Evolutionary conservation across 805 yeast species (phyloP), one percentile per base, ranked within the genome.

Genomic region (Ogataea glucozyma): DNA sequence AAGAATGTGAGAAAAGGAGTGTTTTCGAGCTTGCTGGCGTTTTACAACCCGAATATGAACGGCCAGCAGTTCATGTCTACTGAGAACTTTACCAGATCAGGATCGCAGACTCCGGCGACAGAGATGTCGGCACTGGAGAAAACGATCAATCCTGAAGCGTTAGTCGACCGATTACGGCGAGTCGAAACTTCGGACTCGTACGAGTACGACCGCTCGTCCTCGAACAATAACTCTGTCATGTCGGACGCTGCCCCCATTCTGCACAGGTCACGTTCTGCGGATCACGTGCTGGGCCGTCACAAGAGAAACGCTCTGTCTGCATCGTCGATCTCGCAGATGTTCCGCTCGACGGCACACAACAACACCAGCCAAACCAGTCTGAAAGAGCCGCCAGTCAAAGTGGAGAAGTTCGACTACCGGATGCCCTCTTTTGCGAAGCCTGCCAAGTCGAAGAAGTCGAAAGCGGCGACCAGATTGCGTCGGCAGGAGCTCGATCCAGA

Each of bases 1-100:
- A 69, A 73, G 31, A 76, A 75, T 40, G 90, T 88, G 10, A 84
- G 84, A 52, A 89, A 89, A 19, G 97, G 97, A 62, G 91, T 89
- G 13, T 71, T 89, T 21, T 86, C 96, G 0, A 79, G 91, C 1
- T 71, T 89, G 48, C 70, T 89, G 49, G 75, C 81, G 47, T 69
- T 89, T 36, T 88, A 89, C 57, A 83, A 80, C 29, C 52, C 60
- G 4, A 47, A 45, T 13, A 23, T 42, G 26, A n/a, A n/a, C n/a
- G 48, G 69, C 72, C 54, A 73, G 58, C 29, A 44, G 31, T 40
- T 33, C 14, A 43, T 47, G 4, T 38, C 39, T 3, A 46, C 59
- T 1, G 54, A 50, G 14, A 21, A 22, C 9, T 44, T 31, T 31
- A 44, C 38, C 13, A 26, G 34, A 24, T 52, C 59, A 1, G 62